A percentile compares a stretch with the other conserved stretches of the same genome.
Conservation (phyloP, 495 filamentous ascomycete species). For the Podospora appendiculata region DNA sequence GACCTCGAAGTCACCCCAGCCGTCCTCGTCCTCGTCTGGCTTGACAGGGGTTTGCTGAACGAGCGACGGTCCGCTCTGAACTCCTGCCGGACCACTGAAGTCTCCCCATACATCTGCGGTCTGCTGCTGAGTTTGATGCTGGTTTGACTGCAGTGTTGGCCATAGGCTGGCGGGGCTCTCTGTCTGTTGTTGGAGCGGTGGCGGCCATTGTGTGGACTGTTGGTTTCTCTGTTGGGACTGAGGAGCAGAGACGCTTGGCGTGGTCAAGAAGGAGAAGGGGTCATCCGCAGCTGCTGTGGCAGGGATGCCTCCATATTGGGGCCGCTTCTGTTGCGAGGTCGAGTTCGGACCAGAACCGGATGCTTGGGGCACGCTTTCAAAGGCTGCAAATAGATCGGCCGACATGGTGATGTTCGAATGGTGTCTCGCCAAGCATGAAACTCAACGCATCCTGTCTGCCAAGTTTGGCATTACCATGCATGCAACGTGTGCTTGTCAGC, state of each 20-base stretch:
- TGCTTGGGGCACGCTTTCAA: conserved; percentile 38
- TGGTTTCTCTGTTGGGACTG: conserved; percentile 14
- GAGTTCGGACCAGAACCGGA: not conserved
- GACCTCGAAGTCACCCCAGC: conserved; percentile 70
- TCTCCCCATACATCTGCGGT: conserved; percentile 10
- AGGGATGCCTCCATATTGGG: not conserved
- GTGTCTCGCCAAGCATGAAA: not conserved
- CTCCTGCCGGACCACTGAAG: conserved; percentile 7
- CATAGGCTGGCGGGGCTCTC: conserved; percentile 8
- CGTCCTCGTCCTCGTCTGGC: conserved; percentile 51
- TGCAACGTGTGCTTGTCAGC: too few relatives aligned
- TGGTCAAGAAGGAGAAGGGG: conserved; percentile 15
- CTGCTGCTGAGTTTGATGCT: not conserved
- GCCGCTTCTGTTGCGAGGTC: conserved; percentile 19
- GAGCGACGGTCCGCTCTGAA: conserved; percentile 1
- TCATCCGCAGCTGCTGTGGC: conserved; percentile 4
- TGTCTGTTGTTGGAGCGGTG: conserved; percentile 7
- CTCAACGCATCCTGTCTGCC: not conserved
- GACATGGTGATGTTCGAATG: conserved; percentile 48
- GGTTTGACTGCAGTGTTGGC: conserved; percentile 5
- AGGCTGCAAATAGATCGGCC: conserved; percentile 65
- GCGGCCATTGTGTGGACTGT: conserved; percentile 15
- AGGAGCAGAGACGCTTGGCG: conserved; percentile 1
- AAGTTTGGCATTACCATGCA: not conserved
- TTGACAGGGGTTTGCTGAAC: conserved; percentile 4